Percentiles rank a stretch among this genome's conserved stretches.
phyloP scores from a whole-genome alignment of 176 grass and related monocot genomes.

The Dactylis glomerata region DNA sequence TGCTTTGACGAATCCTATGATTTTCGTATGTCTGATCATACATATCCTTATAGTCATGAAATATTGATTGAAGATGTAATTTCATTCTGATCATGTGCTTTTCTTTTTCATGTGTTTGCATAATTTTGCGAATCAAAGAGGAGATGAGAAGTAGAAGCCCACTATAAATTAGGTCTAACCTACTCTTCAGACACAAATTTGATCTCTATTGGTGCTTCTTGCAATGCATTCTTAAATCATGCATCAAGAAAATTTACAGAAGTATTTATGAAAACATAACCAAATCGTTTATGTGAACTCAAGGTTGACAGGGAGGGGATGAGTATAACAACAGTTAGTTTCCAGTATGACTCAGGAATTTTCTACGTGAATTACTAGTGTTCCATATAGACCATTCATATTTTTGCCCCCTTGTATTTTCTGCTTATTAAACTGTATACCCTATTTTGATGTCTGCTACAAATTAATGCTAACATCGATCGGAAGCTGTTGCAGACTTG shows the following conservation, averaged over 20 bases:
- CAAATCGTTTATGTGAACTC: neutral
- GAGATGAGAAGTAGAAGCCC: neutral
- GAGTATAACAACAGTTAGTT: neutral
- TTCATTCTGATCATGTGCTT: neutral
- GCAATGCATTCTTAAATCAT: neutral
- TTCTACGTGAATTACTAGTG: neutral
- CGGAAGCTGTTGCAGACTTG: constrained; percentile 12
- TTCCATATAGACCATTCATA: constrained; percentile 6
- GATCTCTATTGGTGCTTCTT: neutral
- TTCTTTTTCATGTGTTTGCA: neutral
- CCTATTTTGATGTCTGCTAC: neutral
- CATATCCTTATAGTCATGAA: neutral
- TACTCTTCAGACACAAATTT: neutral
- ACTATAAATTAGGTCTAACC: neutral
- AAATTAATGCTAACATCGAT: neutral
- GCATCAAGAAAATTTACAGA: neutral
- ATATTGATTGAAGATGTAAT: neutral
- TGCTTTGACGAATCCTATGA: neutral
- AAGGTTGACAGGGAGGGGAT: too few relatives aligned
- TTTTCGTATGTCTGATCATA: neutral
- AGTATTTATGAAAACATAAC: neutral
- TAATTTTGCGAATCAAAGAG: neutral
- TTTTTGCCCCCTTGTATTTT: neutral
- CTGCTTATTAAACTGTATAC: neutral
- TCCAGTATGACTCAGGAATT: neutral